Conservation (phyloP, 2,329 filamentous ascomycete genomes). For the Cordyceps sp. region DNA sequence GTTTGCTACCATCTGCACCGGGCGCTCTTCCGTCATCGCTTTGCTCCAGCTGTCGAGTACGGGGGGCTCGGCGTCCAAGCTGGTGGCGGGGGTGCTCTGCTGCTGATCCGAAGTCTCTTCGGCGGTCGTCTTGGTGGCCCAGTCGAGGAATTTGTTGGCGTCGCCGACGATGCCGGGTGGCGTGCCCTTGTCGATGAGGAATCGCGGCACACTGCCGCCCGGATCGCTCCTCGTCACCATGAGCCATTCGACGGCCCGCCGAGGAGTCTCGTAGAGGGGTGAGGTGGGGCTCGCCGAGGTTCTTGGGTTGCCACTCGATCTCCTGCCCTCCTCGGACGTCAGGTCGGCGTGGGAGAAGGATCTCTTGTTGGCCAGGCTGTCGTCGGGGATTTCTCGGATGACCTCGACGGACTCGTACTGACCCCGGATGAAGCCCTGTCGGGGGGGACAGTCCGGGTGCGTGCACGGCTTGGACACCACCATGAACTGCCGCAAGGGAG, state of each 20-base stretch:
- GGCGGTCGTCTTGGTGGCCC: constrained; percentile 32
- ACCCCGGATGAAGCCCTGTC: constrained; percentile 63
- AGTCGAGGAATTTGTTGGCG: constrained; percentile 66
- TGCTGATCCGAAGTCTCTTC: constrained; percentile 2
- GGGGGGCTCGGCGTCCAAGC: neutral
- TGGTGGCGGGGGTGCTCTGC: neutral
- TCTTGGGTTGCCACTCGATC: constrained; percentile 3
- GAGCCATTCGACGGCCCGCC: constrained; percentile 56
- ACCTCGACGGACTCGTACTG: constrained; percentile 86
- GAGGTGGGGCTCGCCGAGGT: constrained; percentile 3
- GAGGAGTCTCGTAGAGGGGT: neutral
- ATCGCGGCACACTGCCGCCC: constrained; percentile 72
- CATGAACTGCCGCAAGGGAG: constrained; percentile 51
- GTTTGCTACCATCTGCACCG: constrained; percentile 10
- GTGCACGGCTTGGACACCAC: constrained; percentile 72
- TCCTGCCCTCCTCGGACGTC: constrained; percentile 11
- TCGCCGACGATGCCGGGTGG: constrained; percentile 66
- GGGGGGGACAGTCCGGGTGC: constrained; percentile 55
- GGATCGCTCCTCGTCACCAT: constrained; percentile 87
- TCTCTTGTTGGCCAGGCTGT: constrained; percentile 17
- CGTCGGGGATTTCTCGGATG: constrained; percentile 62
- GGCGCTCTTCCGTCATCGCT: constrained; percentile 11
- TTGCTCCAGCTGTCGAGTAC: neutral
- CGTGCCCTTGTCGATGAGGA: constrained; percentile 82
- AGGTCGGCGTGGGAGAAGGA: constrained; percentile 17